Percentiles rank a stretch among this genome's conserved stretches.
phyloP scores from a whole-genome alignment of 345 rosid species.

The Lumnitzera racemosa region DNA sequence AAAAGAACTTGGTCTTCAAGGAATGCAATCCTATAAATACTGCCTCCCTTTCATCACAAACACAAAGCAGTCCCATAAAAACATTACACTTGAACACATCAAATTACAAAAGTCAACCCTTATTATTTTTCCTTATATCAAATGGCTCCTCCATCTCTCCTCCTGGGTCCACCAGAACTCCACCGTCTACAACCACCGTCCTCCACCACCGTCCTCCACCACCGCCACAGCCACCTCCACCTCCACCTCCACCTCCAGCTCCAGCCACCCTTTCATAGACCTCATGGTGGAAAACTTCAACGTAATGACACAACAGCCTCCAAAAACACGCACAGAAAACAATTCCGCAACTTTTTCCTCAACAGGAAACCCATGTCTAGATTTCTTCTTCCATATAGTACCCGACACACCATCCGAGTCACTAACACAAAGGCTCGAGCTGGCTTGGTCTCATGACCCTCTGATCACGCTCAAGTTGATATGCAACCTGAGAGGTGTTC shows the following conservation, averaged over 20 bases:
- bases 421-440: slow-evolving; percentile 13
- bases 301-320: slow-evolving; percentile 9
- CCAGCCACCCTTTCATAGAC: slow-evolving; percentile 28
- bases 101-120: too few species aligned
- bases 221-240: neutral
- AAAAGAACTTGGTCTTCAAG: too few species aligned
- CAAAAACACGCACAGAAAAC: slow-evolving; percentile 42
- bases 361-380: slow-evolving; percentile 49
- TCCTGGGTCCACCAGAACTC: slow-evolving; percentile 44
- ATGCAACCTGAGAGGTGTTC: slow-evolving; percentile 63
- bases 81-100: too few species aligned
- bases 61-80: too few species aligned
- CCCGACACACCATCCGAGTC: slow-evolving; percentile 33
- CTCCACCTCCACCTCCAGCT: neutral
- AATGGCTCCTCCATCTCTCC: slow-evolving; percentile 11
- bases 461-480: slow-evolving; percentile 48
- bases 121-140: too few species aligned
- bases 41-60: too few species aligned
- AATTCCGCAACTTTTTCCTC: slow-evolving; percentile 27
- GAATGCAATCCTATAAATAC: too few species aligned
- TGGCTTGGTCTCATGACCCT: slow-evolving; percentile 46
- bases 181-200: neutral
- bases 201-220: neutral
- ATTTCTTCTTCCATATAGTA: slow-evolving; percentile 53
- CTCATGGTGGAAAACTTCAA: slow-evolving; percentile 34